phyloP scores from a whole-genome alignment of 306 rosid species.

The Mucuna pruriens region DNA sequence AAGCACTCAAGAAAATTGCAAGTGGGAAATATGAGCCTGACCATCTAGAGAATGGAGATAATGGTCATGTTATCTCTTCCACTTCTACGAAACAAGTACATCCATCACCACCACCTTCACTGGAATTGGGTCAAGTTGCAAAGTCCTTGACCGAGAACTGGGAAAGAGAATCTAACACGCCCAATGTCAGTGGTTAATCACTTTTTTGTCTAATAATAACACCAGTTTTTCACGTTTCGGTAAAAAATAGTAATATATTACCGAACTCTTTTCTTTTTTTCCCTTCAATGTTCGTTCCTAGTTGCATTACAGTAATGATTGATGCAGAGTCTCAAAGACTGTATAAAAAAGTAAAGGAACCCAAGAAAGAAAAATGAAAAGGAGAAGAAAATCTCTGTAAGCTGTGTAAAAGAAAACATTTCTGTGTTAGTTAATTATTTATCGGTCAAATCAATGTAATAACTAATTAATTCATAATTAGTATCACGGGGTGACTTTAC shows the following conservation, averaged over 20 bases:
- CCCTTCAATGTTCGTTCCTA: not conserved
- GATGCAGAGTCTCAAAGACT: not conserved
- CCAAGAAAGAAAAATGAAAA: not conserved
- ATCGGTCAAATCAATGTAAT: not conserved
- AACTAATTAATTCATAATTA: not conserved
- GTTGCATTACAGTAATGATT: not conserved
- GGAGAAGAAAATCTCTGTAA: not conserved
- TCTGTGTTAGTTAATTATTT: not conserved
- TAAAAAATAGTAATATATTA: not conserved
- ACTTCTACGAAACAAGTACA: not conserved
- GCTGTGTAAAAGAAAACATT: not conserved
- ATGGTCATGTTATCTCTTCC: not conserved
- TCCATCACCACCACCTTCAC: slow-evolving; percentile 45
- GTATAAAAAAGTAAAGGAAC: not conserved
- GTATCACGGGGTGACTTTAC: not conserved
- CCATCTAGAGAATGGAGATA: slow-evolving; percentile 20
- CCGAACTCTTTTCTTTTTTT: not conserved
- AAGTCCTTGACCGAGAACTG: slow-evolving; percentile 49
- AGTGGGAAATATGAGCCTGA: slow-evolving; percentile 39
- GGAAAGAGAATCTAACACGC: slow-evolving; percentile 47
- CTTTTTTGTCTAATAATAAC: not conserved
- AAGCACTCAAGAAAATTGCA: slow-evolving; percentile 49
- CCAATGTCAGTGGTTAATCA: slow-evolving; percentile 22
- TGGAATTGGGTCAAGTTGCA: no score
- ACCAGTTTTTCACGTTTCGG: not conserved